Conservation (phyloP, 2,329 filamentous ascomycete genomes). For the Fusarium sublunatum region DNA sequence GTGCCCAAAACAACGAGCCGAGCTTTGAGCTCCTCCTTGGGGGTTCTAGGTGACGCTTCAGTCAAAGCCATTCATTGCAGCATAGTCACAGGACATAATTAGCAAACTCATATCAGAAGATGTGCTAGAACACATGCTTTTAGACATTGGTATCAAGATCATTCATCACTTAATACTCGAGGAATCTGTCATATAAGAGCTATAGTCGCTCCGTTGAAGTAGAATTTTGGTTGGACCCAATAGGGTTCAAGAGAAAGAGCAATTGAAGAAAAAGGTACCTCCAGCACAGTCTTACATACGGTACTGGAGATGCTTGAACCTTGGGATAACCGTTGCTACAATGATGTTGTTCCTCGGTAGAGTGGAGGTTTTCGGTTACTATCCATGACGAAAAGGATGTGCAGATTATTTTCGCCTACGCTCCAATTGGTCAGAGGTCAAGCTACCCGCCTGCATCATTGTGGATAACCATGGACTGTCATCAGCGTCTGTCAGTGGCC, state of each 20-base stretch:
- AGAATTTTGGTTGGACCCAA: no score
- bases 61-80: no score
- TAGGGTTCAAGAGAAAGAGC: not conserved
- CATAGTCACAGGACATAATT: no score
- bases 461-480: constrained; percentile 11
- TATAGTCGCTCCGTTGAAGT: no score
- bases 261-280: constrained; percentile 23
- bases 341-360: constrained; percentile 42
- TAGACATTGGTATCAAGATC: no score
- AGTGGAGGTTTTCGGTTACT: constrained; percentile 48
- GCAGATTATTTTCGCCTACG: constrained; percentile 46
- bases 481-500: constrained; percentile 13
- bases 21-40: not conserved
- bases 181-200: no score
- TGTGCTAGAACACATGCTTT: no score
- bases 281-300: constrained; percentile 39
- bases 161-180: no score
- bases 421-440: constrained; percentile 26
- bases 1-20: constrained; percentile 3
- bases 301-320: constrained; percentile 12
- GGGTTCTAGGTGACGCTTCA: not conserved
- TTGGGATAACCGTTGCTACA: constrained; percentile 25
- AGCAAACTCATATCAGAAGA: no score
- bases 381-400: constrained; percentile 47
- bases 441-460: constrained; percentile 13